Base-by-base conservation (phyloP, 148 eudicot species). In the Linanthus parryae region DNA sequence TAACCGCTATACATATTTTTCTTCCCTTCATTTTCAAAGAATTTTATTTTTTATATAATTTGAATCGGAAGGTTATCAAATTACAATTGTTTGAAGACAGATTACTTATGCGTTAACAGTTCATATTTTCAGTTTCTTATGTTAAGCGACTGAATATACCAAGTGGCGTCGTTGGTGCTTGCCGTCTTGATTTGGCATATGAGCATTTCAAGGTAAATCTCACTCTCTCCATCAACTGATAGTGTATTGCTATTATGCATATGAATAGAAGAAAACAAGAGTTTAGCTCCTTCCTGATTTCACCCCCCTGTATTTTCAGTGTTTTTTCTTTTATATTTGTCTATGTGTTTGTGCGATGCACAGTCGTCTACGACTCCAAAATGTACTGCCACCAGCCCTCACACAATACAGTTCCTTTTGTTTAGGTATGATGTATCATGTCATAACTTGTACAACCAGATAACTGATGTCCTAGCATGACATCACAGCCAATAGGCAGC, bases 81-180 rank as follows among this genome's bases (percentile, higher is more conserved):
- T 41, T 29, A 29, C 23, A 44, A 4, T 20, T 44, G 51, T 56
- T 20, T 20, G 29, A 11, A 15, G 14, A 22, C 10, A 15, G 21
- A 51, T 36, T 18, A 20, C 45, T 73, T 38, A 53, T 44, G 20
- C 23, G 23, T 18, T 54, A 23, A 30, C 46, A 70, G 48, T 44
- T 72, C 24, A 49, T 55, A n/a, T 63, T 60, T 74, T 65, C 72
- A 90, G 97, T 90, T 73, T 71, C 88, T 25, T 90, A 85, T 65
- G 91, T 90, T 52, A 85, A 73, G 69, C 76, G 54, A 73, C 75
- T 85, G 66, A 90, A 86, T 69, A 78, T 80, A 69, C 95, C 97
- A 33, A 85, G 86, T 56, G 97, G 97, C 54, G 78, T 90, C 27
- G 97, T 90, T 69, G 97, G 97, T 70, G 88, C 97, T 33, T 90